A percentile compares a stretch with the other conserved stretches of the same genome.
Conservation (phyloP, 176 grass and related monocot species). For the Calamus simplicifolius region DNA sequence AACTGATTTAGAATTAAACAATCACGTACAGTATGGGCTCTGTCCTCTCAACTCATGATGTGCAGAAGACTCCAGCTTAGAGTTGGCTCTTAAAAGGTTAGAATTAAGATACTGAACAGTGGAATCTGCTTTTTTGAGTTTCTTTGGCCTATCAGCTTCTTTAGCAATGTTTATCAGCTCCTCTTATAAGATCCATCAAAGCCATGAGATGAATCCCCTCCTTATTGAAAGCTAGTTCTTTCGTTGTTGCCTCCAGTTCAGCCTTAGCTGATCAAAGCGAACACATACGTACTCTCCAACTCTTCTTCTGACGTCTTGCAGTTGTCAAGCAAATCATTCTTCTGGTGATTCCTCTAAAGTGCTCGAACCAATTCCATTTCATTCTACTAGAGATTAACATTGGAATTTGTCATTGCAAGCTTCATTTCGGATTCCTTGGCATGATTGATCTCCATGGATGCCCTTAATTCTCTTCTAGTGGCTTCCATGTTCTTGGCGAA, state of each 20-base stretch:
- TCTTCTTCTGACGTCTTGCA: conserved; percentile 26
- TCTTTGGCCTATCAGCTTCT: no score
- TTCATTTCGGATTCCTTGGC: conserved; percentile 44
- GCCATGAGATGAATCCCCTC: no score
- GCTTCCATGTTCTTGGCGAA: conserved; percentile 42
- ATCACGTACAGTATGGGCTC: no score
- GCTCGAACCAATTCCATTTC: conserved; percentile 84
- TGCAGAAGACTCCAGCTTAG: no score
- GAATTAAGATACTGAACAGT: no score
- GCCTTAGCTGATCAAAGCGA: conserved; percentile 32
- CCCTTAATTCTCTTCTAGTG: conserved; percentile 30
- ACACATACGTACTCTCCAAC: conserved; percentile 10
- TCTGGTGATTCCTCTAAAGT: conserved; percentile 35
- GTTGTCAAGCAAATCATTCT: not conserved
- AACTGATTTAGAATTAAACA: no score
- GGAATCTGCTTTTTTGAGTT: no score
- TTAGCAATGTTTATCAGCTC: no score
- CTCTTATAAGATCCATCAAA: no score
- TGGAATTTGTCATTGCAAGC: conserved; percentile 45
- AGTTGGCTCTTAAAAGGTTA: no score
- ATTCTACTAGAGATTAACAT: conserved; percentile 54
- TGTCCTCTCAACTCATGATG: no score
- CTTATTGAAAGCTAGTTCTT: no score
- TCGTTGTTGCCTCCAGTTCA: conserved; percentile 11
- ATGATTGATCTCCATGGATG: conserved; percentile 31